These are phyloP conservation scores for Ceratobasidium sp. DNA, from an alignment of 1,284 basidiomycete species.

Conservation along the genomic window DNA sequence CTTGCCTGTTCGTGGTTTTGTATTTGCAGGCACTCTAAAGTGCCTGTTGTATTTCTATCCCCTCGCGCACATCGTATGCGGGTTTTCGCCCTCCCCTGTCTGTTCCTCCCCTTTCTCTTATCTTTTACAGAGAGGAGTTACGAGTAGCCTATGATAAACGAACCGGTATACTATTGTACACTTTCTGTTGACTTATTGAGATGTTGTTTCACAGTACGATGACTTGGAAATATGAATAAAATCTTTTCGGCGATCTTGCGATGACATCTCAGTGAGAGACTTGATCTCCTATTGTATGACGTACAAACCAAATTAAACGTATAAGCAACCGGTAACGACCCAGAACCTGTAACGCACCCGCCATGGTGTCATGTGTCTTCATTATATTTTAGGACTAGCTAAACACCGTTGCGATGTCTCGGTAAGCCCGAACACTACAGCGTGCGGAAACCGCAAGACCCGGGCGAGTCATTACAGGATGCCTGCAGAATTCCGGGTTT, in stretches of 20 bases:
- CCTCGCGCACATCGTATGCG: constrained; percentile 5
- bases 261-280: not conserved
- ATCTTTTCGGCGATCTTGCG: not conserved
- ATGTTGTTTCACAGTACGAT: constrained; percentile 22
- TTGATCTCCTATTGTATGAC: not conserved
- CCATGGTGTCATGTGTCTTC: not conserved
- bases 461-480: not conserved
- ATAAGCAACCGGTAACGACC: not conserved
- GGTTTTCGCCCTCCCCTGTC: not conserved
- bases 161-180: constrained; percentile 38
- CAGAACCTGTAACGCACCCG: not conserved
- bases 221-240: constrained; percentile 27
- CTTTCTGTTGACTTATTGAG: constrained; percentile 39
- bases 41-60: constrained; percentile 35
- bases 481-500: not conserved
- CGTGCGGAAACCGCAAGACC: not conserved
- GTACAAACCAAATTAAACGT: not conserved
- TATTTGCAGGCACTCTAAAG: constrained; percentile 20
- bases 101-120: not conserved
- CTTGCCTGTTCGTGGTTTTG: constrained; percentile 25
- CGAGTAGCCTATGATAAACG: constrained; percentile 35
- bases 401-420: not conserved
- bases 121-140: constrained; percentile 36
- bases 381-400: not conserved
- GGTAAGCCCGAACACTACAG: not conserved